Conservation (phyloP, 2,329 filamentous ascomycete genomes). For the Whalleya microplaca region DNA sequence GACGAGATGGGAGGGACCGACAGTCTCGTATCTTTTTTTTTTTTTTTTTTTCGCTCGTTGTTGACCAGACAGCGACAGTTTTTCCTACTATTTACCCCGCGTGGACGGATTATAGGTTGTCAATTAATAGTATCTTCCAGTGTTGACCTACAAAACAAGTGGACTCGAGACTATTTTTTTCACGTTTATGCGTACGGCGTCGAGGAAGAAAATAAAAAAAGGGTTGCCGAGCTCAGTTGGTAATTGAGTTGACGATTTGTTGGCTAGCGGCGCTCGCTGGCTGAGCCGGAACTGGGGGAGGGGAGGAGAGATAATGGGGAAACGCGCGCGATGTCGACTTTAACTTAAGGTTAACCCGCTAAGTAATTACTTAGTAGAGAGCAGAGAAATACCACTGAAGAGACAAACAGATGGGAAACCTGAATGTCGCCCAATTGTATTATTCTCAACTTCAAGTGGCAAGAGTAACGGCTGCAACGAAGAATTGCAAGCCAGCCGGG, state of each 20-base stretch:
- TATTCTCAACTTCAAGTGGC: neutral
- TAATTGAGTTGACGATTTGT: neutral
- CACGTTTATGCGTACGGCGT: no score
- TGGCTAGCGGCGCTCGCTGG: neutral
- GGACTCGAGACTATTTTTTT: neutral
- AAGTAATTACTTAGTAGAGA: no score
- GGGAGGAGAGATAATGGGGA: no score
- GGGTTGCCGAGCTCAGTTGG: neutral
- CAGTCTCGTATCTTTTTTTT: conserved; percentile 5
- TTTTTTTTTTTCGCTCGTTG: neutral
- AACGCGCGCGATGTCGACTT: neutral
- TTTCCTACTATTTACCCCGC: neutral
- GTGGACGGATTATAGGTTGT: neutral
- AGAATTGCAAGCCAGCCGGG: neutral
- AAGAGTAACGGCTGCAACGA: neutral
- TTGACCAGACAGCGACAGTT: neutral
- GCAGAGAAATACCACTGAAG: neutral
- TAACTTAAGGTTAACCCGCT: neutral
- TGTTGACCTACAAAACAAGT: neutral
- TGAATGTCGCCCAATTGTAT: neutral
- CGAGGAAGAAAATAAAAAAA: neutral
- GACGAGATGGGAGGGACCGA: conserved; percentile 8
- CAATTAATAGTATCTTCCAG: neutral
- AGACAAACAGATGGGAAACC: neutral
- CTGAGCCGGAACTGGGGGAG: neutral